These are phyloP conservation scores for Millerozyma miso DNA, from an alignment of 805 yeast species.

Conservation along the genomic window DNA sequence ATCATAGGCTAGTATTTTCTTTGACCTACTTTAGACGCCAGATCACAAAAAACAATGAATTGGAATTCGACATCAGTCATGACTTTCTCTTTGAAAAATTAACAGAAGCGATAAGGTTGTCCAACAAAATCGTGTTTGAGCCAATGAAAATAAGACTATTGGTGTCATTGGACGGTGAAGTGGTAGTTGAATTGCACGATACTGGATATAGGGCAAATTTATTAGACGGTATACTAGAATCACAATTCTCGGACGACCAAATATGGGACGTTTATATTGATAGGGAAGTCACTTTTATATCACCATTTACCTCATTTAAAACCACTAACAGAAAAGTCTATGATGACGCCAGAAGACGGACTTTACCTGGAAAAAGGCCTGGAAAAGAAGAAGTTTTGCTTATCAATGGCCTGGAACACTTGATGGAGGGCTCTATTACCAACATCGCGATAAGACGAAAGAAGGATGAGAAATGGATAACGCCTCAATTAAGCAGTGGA, in stretches of 20 bases:
- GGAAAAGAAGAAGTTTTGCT: conserved; percentile 66
- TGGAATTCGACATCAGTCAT: conserved; percentile 40
- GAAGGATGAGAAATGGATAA: conserved; percentile 55
- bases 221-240: conserved; percentile 22
- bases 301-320: conserved; percentile 84
- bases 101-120: conserved; percentile 20
- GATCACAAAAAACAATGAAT: conserved; percentile 3
- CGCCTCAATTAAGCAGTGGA: conserved; percentile 77
- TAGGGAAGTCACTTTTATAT: conserved; percentile 43
- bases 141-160: conserved; percentile 34
- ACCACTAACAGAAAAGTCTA: conserved; percentile 73
- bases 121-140: conserved; percentile 15
- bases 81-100: conserved; percentile 35
- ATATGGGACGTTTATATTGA: conserved; percentile 65
- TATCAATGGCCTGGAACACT: conserved; percentile 48
- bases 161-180: conserved; percentile 23
- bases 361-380: conserved; percentile 34
- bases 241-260: conserved; percentile 5
- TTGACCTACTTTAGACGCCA: conserved; percentile 44
- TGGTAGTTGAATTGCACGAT: conserved; percentile 29
- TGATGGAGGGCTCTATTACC: conserved; percentile 81
- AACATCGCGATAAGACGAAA: conserved; percentile 62
- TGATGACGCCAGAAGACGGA: conserved; percentile 53
- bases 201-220: conserved; percentile 22
- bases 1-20: conserved; percentile 52